phyloP scores from a whole-genome alignment of 805 yeast species.

The Kuraishia molischiana region DNA sequence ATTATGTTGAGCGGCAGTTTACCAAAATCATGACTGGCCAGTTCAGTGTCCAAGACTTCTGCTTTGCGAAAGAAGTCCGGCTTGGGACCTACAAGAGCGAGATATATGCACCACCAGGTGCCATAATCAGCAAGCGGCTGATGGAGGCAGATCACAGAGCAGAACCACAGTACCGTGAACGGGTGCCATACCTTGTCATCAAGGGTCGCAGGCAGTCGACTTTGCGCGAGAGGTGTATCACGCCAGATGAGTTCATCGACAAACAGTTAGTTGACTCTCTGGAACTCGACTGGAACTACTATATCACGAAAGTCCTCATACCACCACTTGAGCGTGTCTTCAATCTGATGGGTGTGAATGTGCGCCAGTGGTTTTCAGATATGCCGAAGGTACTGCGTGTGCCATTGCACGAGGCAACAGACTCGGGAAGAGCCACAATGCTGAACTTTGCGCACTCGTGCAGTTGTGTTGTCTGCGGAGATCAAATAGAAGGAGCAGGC shows the following conservation, averaged over 20 bases:
- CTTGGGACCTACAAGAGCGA: constrained; percentile 75
- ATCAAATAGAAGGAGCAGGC: constrained; percentile 4
- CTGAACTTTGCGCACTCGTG: constrained; percentile 13
- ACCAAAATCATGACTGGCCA: constrained; percentile 50
- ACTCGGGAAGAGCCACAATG: constrained; percentile 2
- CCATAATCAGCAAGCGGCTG: constrained; percentile 60
- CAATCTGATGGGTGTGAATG: constrained; percentile 73
- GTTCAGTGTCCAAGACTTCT: constrained; percentile 69
- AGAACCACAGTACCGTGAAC: constrained; percentile 80
- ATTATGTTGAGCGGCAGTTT: constrained; percentile 58
- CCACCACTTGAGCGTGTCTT: constrained; percentile 88
- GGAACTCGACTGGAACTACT: constrained; percentile 72
- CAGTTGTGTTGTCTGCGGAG: constrained; percentile 20
- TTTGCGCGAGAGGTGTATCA: constrained; percentile 65
- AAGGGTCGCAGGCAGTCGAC: constrained; percentile 44
- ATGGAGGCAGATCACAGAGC: constrained; percentile 57
- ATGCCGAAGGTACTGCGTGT: constrained; percentile 35
- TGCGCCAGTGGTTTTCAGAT: constrained; percentile 64
- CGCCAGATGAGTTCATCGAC: constrained; percentile 41
- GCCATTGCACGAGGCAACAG: background rate
- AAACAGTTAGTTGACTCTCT: constrained; percentile 8
- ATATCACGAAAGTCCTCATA: constrained; percentile 70
- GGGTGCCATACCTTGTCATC: constrained; percentile 80
- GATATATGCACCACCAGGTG: constrained; percentile 81
- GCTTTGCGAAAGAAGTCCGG: constrained; percentile 86